Percentiles rank a stretch among this genome's conserved stretches.
These are phyloP conservation scores for Lasiodiplodia citricola DNA, from an alignment of 2,329 filamentous ascomycete genomes.

Conservation along the genomic window DNA sequence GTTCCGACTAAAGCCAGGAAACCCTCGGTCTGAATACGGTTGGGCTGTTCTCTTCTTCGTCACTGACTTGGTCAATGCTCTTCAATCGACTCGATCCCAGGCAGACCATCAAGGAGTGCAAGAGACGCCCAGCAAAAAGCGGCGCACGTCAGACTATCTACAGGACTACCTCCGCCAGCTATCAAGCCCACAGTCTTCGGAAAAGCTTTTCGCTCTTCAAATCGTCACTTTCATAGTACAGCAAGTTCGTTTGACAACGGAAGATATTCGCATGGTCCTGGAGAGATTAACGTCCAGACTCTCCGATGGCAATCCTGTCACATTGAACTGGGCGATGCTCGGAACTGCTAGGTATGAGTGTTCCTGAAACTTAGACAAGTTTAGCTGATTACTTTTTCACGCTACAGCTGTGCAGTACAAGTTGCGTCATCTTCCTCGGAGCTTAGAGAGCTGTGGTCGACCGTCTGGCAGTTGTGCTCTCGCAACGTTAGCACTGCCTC, in stretches of 20 bases:
- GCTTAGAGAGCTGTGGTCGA: conserved; percentile 65
- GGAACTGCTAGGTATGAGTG: conserved; percentile 74
- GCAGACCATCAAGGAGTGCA: conserved; percentile 30
- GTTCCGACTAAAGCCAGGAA: conserved; percentile 42
- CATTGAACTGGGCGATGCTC: conserved; percentile 83
- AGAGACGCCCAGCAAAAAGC: conserved; percentile 42
- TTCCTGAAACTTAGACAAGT: neutral
- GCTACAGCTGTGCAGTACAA: conserved; percentile 54
- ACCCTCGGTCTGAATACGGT: conserved; percentile 35
- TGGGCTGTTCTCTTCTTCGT: conserved; percentile 49
- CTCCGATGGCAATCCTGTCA: conserved; percentile 69
- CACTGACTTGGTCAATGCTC: conserved; percentile 43
- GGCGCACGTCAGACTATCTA: conserved; percentile 44
- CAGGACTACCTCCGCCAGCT: conserved; percentile 48
- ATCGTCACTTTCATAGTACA: conserved; percentile 56
- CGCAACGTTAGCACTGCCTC: conserved; percentile 72
- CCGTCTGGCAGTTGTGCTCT: conserved; percentile 75
- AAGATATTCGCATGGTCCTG: conserved; percentile 63
- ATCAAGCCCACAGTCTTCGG: conserved; percentile 40
- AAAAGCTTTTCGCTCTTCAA: conserved; percentile 59
- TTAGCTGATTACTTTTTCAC: neutral
- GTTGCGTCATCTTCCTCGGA: conserved; percentile 45
- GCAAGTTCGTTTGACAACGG: conserved; percentile 46
- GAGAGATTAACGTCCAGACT: conserved; percentile 64
- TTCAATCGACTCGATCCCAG: conserved; percentile 34